Evolutionary conservation across 2,329 filamentous ascomycete species (phyloP).

Genomic region (Didymella keratinophila): DNA sequence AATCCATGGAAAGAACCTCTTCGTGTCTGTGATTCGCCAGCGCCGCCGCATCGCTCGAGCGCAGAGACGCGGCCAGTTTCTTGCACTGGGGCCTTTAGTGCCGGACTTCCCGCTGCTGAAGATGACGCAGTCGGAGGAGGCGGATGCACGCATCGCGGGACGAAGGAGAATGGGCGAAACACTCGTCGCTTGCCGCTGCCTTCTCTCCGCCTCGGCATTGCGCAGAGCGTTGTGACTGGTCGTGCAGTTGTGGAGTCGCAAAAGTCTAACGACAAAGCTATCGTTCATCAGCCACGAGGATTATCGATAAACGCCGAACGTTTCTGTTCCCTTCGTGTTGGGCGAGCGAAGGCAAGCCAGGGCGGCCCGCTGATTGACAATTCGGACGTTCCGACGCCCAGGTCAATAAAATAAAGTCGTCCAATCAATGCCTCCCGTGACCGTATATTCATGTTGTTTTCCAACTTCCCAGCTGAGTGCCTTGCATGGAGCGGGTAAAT

Average conservation of each 20-base stretch:
- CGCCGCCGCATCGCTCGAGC: slow-evolving; percentile 18
- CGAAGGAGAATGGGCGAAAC: slow-evolving; percentile 36
- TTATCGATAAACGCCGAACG: slow-evolving; percentile 28
- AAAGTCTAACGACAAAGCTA: slow-evolving; percentile 6
- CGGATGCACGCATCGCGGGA: slow-evolving; percentile 36
- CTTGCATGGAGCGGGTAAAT: slow-evolving; percentile 50
- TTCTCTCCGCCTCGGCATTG: slow-evolving; percentile 29
- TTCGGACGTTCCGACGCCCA: slow-evolving; percentile 33
- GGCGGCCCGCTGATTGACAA: slow-evolving; percentile 40
- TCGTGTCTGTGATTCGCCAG: slow-evolving; percentile 34
- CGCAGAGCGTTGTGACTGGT: slow-evolving; percentile 24
- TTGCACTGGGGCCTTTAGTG: slow-evolving; percentile 32
- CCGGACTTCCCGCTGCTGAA: slow-evolving; percentile 38
- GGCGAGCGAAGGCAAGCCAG: slow-evolving; percentile 10
- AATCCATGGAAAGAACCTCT: slow-evolving; percentile 29
- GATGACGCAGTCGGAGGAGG: slow-evolving; percentile 42
- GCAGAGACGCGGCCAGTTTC: slow-evolving; percentile 27
- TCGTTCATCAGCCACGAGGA: slow-evolving; percentile 20
- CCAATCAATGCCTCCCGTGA: slow-evolving; percentile 35
- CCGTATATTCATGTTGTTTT: slow-evolving; percentile 23
- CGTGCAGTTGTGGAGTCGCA: slow-evolving; percentile 16
- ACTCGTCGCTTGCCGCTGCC: slow-evolving; percentile 23
- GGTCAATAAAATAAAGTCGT: slow-evolving; percentile 26
- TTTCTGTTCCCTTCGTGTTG: slow-evolving; percentile 20
- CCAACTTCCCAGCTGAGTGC: slow-evolving; percentile 37